Conservation (phyloP, 2,329 filamentous ascomycete genomes). For the Epichloe hybrida region DNA sequence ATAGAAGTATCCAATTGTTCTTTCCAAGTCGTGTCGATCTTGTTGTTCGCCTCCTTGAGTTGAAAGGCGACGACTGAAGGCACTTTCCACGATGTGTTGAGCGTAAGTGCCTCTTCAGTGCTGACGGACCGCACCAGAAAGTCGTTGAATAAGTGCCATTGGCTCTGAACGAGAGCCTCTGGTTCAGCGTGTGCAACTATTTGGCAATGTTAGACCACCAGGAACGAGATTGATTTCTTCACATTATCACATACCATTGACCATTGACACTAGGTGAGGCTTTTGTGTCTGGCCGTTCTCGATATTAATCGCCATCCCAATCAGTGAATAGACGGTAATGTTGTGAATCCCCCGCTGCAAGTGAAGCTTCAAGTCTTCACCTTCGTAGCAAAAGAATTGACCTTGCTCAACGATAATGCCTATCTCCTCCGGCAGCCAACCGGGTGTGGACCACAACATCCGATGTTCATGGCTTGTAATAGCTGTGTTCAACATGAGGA, state of each 20-base stretch:
- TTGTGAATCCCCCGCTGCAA: constrained; percentile 66
- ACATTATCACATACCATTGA: constrained; percentile 50
- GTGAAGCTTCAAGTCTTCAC: constrained; percentile 72
- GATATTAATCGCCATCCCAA: constrained; percentile 82
- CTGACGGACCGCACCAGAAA: constrained; percentile 77
- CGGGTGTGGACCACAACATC: constrained; percentile 74
- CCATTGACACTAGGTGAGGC: constrained; percentile 78
- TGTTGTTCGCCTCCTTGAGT: constrained; percentile 64
- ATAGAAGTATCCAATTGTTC: constrained; percentile 69
- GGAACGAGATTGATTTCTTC: not conserved
- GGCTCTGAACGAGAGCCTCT: constrained; percentile 44
- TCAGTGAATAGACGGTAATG: constrained; percentile 79
- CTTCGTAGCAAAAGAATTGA: constrained; percentile 92
- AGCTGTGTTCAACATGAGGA: constrained; percentile 80
- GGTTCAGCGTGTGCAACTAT: constrained; percentile 53
- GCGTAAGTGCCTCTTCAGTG: constrained; percentile 72
- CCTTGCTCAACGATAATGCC: constrained; percentile 81
- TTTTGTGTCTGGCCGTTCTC: constrained; percentile 76
- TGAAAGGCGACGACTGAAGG: constrained; percentile 84
- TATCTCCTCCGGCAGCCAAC: constrained; percentile 88
- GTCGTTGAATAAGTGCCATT: constrained; percentile 97
- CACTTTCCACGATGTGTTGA: constrained; percentile 84
- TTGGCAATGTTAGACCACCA: constrained; percentile 1
- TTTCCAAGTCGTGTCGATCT: constrained; percentile 79
- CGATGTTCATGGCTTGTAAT: constrained; percentile 59